A percentile compares a stretch with the other conserved stretches of the same genome.
phyloP scores from a whole-genome alignment of 106 monocot genomes.

The Ottelia alismoides region DNA sequence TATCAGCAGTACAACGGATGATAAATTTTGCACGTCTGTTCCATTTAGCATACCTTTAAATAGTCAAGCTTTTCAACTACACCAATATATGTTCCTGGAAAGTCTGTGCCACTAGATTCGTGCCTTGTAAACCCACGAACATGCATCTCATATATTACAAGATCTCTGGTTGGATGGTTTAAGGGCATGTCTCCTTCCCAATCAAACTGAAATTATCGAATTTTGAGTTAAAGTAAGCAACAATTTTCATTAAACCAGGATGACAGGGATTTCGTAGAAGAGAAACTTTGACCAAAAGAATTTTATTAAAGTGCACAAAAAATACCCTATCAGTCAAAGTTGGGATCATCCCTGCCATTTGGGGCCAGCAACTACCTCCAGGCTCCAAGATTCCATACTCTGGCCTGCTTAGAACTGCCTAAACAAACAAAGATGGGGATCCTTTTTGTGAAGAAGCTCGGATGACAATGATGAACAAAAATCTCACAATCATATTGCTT shows the following conservation, averaged over 20 bases:
- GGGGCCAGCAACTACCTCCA: conserved; percentile 81
- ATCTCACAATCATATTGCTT: not conserved
- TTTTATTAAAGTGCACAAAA: not conserved
- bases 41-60: conserved; percentile 62
- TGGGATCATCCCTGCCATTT: conserved; percentile 84
- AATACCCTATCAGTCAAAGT: conserved; percentile 29
- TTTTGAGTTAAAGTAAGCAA: conserved; percentile 1
- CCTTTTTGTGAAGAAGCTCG: not conserved
- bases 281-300: not conserved
- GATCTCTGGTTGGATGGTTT: conserved; percentile 41
- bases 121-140: conserved; percentile 83
- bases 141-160: conserved; percentile 94
- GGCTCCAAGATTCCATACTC: conserved; percentile 52
- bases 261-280: not conserved
- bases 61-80: conserved; percentile 62
- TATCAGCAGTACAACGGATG: too few species aligned
- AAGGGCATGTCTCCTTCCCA: conserved; percentile 90
- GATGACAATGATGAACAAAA: not conserved
- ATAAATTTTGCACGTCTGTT: too few species aligned
- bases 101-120: conserved; percentile 52
- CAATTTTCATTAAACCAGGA: not conserved
- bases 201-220: conserved; percentile 52
- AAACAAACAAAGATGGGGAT: conserved; percentile 4
- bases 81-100: conserved; percentile 83
- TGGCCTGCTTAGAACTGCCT: conserved; percentile 73